Base-by-base conservation (phyloP, 106 monocot species). In the Dioscorea zingiberensis region DNA sequence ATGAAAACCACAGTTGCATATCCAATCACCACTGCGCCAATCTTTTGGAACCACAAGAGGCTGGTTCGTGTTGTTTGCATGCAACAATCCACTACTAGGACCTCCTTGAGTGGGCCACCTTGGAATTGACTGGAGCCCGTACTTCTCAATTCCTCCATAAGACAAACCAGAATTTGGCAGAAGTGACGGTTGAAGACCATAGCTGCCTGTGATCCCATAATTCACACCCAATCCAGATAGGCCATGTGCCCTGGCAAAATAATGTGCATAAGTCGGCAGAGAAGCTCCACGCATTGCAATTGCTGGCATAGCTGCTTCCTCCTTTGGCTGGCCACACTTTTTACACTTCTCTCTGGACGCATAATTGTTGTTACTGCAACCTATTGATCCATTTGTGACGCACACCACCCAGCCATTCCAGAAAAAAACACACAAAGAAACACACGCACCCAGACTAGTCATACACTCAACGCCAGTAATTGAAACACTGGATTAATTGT, bases 321-420 rank as follows among this genome's bases (percentile, higher is more conserved):
- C 88, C 79, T 92, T 97, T 71, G 92, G 58, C 59, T 91, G 88
- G 65, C 86, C 88, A 60, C 97, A 97, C 62, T 97, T 97, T 78
- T 97, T 97, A 81, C 97, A 97, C 59, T 77, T 73, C 51, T 91
- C 88, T 86, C 97, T 86, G 66, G 97, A 97, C 60, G 97, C 97
- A 84, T 97, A 97, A 86, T 97, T 97, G 72, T 97, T 97, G 83
- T 97, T 97, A 84, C 97, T 97, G 83, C 97, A 97, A 73, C 92
- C 97, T 97, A 87, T 74, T 58, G 71, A 76, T 72, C 74, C 53
- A 81, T 75, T 79, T 59, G 54, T 47, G 58, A 76, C 48, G 63
- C 55, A 69, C 29, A 73, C 62, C 63, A 75, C 59, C 51, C 51
- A 66, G 46, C 73, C 67, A 78, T 63, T 63, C 26, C 72, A 79